Conservation (phyloP, 106 monocot genomes). For the Apostasia shenzhenica region DNA sequence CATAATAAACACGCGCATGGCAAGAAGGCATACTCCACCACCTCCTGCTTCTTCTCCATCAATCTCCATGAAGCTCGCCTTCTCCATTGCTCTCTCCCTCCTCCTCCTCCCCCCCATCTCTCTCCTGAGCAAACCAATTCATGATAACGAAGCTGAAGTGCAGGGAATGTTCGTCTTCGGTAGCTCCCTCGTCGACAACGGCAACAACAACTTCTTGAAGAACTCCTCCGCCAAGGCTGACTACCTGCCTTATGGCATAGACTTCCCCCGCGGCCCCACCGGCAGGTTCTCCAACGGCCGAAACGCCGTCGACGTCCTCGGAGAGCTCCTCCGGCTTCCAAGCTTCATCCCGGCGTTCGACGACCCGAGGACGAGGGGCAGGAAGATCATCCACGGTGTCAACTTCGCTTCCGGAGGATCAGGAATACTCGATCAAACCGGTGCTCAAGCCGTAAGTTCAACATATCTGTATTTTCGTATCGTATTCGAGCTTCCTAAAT, state of each 20-base stretch:
- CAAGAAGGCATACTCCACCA: too few species aligned
- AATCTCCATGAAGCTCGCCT: too few species aligned
- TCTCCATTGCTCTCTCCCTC: too few species aligned
- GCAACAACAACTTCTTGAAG: conserved; percentile 59
- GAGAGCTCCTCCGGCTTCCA: conserved; percentile 39
- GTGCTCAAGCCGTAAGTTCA: conserved; percentile 11
- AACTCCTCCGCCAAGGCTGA: conserved; percentile 38
- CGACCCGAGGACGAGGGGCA: conserved; percentile 32
- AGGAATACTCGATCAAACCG: conserved; percentile 46
- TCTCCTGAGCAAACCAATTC: too few species aligned
- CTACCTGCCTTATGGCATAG: conserved; percentile 54
- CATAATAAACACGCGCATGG: too few species aligned
- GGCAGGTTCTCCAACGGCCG: conserved; percentile 64
- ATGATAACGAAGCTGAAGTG: conserved; percentile 2
- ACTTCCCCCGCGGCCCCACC: conserved; percentile 43
- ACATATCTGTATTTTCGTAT: not conserved
- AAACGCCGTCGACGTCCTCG: conserved; percentile 47
- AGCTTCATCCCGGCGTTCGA: conserved; percentile 39
- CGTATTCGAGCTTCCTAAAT: too few species aligned
- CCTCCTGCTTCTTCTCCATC: too few species aligned
- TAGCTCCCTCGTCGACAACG: conserved; percentile 63
- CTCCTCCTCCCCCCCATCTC: too few species aligned
- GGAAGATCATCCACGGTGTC: conserved; percentile 33
- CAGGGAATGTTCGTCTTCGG: conserved; percentile 63
- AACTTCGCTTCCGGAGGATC: conserved; percentile 70